Evolutionary conservation across 441 rosid genomes (phyloP).

Genomic region (Populus trichocarpa): DNA sequence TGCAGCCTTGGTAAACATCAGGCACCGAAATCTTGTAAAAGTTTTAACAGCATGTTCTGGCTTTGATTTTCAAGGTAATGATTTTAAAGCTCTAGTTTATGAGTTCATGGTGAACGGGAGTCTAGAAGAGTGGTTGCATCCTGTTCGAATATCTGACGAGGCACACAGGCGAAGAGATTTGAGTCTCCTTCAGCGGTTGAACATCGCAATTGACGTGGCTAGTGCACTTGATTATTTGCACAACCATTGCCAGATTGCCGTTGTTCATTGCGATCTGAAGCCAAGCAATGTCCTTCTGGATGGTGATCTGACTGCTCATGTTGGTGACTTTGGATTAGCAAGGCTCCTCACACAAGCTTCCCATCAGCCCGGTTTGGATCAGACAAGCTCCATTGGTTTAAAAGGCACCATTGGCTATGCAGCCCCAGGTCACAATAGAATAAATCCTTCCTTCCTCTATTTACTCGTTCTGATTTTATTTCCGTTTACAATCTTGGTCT

Average conservation of each 20-base stretch:
- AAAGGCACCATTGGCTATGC: slow-evolving; percentile 25
- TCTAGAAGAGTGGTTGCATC: slow-evolving; percentile 13
- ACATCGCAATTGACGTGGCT: neutral
- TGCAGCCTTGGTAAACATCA: neutral
- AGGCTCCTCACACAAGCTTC: neutral
- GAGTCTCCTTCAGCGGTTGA: neutral
- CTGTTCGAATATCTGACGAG: neutral
- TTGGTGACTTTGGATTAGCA: slow-evolving; percentile 23
- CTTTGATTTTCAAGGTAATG: neutral
- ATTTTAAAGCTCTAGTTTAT: neutral
- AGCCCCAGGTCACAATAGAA: slow-evolving; percentile 10
- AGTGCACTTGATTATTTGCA: neutral
- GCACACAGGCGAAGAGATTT: neutral
- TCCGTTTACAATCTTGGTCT: neutral
- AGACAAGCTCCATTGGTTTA: slow-evolving; percentile 8
- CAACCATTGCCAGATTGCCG: neutral
- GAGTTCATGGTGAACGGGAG: slow-evolving; percentile 15
- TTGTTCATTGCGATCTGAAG: slow-evolving; percentile 14
- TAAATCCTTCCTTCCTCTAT: neutral
- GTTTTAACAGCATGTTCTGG: neutral
- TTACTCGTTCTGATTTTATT: neutral
- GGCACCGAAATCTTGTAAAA: neutral
- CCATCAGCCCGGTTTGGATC: neutral
- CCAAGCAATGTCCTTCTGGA: slow-evolving; percentile 17
- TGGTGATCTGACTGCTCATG: slow-evolving; percentile 4